Percentiles rank a stretch among this genome's conserved stretches.
These are phyloP conservation scores for Sugiyamaella mastotermitis DNA, from an alignment of 805 yeast species.

Conservation along the genomic window DNA sequence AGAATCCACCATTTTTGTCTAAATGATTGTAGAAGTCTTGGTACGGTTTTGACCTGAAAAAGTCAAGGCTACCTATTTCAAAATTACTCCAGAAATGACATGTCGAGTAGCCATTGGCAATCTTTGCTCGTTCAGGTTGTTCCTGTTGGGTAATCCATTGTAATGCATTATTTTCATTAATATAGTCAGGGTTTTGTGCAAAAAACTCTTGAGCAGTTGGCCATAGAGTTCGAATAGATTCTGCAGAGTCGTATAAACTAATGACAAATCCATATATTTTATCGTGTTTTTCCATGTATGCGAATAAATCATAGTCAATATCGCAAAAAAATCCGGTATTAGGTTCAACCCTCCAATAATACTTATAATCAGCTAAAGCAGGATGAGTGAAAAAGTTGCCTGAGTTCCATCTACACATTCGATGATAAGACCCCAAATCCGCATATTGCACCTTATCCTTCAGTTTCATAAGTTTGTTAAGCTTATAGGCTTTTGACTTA, in stretches of 20 bases:
- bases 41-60: conserved; percentile 65
- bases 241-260: conserved; percentile 63
- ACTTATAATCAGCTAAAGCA: conserved; percentile 52
- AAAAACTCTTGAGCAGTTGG: conserved; percentile 60
- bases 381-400: conserved; percentile 63
- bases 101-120: conserved; percentile 39
- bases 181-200: conserved; percentile 47
- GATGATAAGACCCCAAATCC: conserved; percentile 56
- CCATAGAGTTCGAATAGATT: conserved; percentile 60
- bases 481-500: conserved; percentile 34
- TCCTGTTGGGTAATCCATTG: conserved; percentile 49
- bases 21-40: conserved; percentile 54
- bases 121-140: conserved; percentile 40
- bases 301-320: conserved; percentile 43
- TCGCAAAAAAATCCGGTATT: conserved; percentile 61
- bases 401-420: conserved; percentile 79
- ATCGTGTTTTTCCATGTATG: conserved; percentile 43
- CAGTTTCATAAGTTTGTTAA: conserved; percentile 38
- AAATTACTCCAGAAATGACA: conserved; percentile 93
- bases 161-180: conserved; percentile 48
- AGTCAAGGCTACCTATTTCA: conserved; percentile 81
- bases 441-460: conserved; percentile 56
- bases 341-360: conserved; percentile 83
- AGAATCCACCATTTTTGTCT: conserved; percentile 72
- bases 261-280: conserved; percentile 73